Base-by-base conservation (phyloP, 2,329 filamentous ascomycete genomes). In the Aspergillus candidus region DNA sequence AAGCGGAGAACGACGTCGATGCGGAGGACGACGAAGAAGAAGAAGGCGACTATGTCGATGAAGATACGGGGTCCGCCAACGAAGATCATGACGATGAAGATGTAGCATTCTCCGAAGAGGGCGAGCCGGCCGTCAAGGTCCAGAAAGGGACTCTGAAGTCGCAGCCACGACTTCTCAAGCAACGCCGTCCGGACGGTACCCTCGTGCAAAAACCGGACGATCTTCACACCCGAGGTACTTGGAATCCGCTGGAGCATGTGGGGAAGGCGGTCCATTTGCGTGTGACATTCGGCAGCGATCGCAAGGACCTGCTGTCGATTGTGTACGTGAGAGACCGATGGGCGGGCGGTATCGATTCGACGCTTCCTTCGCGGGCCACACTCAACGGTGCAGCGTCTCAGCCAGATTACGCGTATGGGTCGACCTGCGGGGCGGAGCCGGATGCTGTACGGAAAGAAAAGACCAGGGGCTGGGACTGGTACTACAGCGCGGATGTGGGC, bases 391-490 rank as follows among this genome's bases (percentile, higher is more conserved):
- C 48, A 51, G 54, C 51, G 44, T 49, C 30, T 41, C 48, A 54
- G 62, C 51, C 48, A 41, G 54, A 53, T 57, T 72, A 56, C 60
- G 66, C 47, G 46, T 75, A 61, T 54, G 68, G 51, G 44, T 62
- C 49, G 37, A 72, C 68, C 11, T 71, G 71, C 53, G 75, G 70
- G 13, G 61, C 70, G 45, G 58, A 64, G 4, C 60, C 66, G 14
- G 67, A 67, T 32, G 61, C 67, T 18, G 48, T 71, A 32, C 57
- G 67, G 40, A 65, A 58, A 32, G 77, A 80, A 51, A 61, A 65
- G n/a, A 69, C 65, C 1, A 51, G 57, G 6, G 68, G 69, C 13
- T 77, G 74, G 72, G 65, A 71, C 37, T 82, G 78, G 79, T 81
- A 78, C 53, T 66, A 70, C 40, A 56, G 67, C 8, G 49, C 61